Percentiles rank a stretch among this genome's conserved stretches.
phyloP scores from a whole-genome alignment of 1,284 basidiomycete species.

The Abortiporus biennis region DNA sequence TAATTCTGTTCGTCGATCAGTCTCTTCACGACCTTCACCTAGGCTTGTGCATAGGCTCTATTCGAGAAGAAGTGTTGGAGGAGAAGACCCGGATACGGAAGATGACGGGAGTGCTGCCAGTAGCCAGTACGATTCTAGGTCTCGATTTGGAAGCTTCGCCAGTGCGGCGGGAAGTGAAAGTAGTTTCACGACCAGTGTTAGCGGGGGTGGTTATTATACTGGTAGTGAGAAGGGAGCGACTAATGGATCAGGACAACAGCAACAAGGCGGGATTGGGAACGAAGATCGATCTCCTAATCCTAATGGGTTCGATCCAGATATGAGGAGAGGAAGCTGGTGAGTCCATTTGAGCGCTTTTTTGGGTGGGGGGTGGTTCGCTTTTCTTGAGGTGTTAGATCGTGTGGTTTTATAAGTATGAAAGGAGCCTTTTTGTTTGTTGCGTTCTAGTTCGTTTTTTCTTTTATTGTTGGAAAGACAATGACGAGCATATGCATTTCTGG shows the following conservation, averaged over 20 bases:
- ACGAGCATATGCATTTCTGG: too few relatives aligned
- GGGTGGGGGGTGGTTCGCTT: not conserved
- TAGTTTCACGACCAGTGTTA: slow-evolving; percentile 23
- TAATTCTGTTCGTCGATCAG: not conserved
- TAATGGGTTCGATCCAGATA: slow-evolving; percentile 8
- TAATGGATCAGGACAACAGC: too few relatives aligned
- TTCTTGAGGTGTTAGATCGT: too few relatives aligned
- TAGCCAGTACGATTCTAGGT: slow-evolving; percentile 9
- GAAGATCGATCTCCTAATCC: not conserved
- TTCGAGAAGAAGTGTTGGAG: slow-evolving; percentile 7
- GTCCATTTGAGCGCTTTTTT: slow-evolving; percentile 6
- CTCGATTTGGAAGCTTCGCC: slow-evolving; percentile 21
- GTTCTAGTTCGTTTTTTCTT: too few relatives aligned
- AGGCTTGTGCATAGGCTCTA: not conserved
- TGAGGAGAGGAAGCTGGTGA: slow-evolving; percentile 18
- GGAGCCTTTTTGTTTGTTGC: too few relatives aligned
- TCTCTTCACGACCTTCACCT: not conserved
- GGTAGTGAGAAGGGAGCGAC: slow-evolving; percentile 12
- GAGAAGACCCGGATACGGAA: slow-evolving; percentile 19
- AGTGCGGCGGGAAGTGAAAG: slow-evolving; percentile 21
- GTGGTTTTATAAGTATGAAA: too few relatives aligned
- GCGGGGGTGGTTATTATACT: slow-evolving; percentile 15
- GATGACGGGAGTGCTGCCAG: slow-evolving; percentile 12
- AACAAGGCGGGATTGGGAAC: slow-evolving; percentile 1
- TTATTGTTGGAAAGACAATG: too few relatives aligned